A percentile compares a stretch with the other conserved stretches of the same genome.
Conservation (phyloP, 805 yeast genomes). For the Candida alai region DNA sequence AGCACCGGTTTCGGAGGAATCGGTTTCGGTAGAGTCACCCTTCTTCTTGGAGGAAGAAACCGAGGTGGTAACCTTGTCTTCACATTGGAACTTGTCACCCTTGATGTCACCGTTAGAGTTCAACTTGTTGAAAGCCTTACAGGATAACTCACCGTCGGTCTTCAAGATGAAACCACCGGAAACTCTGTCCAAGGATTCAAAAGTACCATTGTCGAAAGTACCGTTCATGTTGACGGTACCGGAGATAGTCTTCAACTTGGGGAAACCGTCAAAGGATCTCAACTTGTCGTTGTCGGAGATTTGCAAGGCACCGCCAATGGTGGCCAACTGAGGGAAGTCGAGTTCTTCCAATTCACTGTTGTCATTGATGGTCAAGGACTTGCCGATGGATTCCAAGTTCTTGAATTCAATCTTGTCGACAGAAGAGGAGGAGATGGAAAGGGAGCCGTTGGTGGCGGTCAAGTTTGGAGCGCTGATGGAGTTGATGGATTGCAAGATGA, state of each 20-base stretch:
- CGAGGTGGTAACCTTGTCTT: constrained; percentile 50
- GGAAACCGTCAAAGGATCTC: constrained; percentile 66
- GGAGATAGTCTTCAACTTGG: constrained; percentile 64
- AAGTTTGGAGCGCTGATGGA: constrained; percentile 69
- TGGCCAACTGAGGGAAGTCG: constrained; percentile 64
- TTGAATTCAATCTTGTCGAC: constrained; percentile 53
- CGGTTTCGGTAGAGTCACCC: constrained; percentile 15
- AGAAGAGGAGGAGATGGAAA: constrained; percentile 74
- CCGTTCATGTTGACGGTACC: constrained; percentile 88
- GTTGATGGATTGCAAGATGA: constrained; percentile 77
- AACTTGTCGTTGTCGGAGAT: constrained; percentile 81
- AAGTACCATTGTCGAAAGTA: constrained; percentile 73
- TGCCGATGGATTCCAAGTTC: constrained; percentile 64
- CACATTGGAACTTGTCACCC: constrained; percentile 84
- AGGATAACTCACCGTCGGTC: constrained; percentile 73
- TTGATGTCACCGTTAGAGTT: constrained; percentile 78
- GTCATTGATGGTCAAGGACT: constrained; percentile 68
- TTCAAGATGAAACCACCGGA: constrained; percentile 89
- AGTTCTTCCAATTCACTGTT: constrained; percentile 70
- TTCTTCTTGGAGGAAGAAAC: constrained; percentile 42
- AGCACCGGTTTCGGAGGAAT: constrained; percentile 22
- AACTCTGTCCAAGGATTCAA: constrained; percentile 70
- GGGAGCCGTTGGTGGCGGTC: constrained; percentile 70
- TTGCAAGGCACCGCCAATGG: constrained; percentile 91
- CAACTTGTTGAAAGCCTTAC: constrained; percentile 68